Evolutionary conservation across 371 early-diverging fungal genomes (phyloP).

Genomic region (Mucor velutinosus): DNA sequence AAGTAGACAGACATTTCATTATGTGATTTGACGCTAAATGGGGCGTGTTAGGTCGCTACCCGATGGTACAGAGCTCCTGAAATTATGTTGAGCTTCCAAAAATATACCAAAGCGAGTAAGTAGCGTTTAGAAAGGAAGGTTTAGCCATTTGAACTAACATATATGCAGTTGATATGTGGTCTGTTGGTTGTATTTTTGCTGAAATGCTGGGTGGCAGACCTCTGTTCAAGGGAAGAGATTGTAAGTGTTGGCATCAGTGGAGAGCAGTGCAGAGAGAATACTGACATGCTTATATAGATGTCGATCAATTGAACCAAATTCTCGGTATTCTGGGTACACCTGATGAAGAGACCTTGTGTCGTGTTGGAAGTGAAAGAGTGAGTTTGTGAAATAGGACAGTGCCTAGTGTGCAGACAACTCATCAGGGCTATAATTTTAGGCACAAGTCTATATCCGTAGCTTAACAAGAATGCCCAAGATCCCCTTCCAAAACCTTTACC

Average conservation of each 20-base stretch:
- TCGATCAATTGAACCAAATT: conserved; percentile 99
- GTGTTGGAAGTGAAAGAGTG: conserved; percentile 82
- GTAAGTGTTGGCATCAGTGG: conserved; percentile 42
- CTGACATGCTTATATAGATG: conserved; percentile 53
- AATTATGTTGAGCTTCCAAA: conserved; percentile 93
- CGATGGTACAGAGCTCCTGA: conserved; percentile 99
- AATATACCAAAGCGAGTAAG: conserved; percentile 95
- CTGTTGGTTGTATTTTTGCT: conserved; percentile 98
- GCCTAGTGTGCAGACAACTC: neutral
- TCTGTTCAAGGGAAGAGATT: conserved; percentile 90
- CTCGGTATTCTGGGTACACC: conserved; percentile 97
- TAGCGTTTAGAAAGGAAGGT: conserved; percentile 9
- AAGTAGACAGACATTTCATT: neutral
- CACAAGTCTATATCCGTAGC: conserved; percentile 94
- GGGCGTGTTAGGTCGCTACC: conserved; percentile 62
- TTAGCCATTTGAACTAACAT: neutral
- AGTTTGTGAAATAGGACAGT: neutral
- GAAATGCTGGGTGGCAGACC: conserved; percentile 93
- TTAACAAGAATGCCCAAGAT: conserved; percentile 88
- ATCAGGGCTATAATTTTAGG: conserved; percentile 49
- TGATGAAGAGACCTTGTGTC: conserved; percentile 87
- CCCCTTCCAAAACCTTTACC: conserved; percentile 85
- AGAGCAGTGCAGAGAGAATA: neutral
- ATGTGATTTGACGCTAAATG: neutral
- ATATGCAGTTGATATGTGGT: conserved; percentile 92